Conservation (phyloP, 306 rosid genomes). For the Dryas alaskensis region DNA sequence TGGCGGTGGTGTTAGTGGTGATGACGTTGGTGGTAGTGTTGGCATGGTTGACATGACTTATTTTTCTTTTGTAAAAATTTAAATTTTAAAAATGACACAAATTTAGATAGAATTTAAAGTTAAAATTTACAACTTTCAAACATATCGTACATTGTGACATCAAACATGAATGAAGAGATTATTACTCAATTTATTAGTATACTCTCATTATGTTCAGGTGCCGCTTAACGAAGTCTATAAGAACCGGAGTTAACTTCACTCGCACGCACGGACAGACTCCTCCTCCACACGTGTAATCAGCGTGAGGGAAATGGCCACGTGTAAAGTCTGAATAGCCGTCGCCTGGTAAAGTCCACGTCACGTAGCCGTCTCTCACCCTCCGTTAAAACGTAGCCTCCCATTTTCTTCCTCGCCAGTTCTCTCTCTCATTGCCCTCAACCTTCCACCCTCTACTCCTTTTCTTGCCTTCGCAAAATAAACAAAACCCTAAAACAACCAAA, state of each 20-base stretch:
- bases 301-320: constrained; percentile 26
- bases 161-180: no score
- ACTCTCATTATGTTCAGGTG: background rate
- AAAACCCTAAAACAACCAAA: constrained; percentile 36
- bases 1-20: no score
- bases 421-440: background rate
- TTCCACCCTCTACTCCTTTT: background rate
- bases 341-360: constrained; percentile 35
- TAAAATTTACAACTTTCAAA: no score
- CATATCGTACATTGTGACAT: no score
- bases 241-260: background rate
- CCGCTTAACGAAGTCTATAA: background rate
- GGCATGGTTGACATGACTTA: no score
- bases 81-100: no score
- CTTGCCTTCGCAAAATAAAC: background rate
- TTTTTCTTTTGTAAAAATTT: no score
- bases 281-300: background rate
- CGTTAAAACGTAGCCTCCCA: constrained; percentile 34
- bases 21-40: no score
- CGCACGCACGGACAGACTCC: background rate
- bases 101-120: no score
- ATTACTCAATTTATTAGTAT: no score
- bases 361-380: constrained; percentile 29
- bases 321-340: constrained; percentile 17
- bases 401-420: background rate